phyloP scores from a whole-genome alignment of 257 asterid species.

The Solanum chilense region DNA sequence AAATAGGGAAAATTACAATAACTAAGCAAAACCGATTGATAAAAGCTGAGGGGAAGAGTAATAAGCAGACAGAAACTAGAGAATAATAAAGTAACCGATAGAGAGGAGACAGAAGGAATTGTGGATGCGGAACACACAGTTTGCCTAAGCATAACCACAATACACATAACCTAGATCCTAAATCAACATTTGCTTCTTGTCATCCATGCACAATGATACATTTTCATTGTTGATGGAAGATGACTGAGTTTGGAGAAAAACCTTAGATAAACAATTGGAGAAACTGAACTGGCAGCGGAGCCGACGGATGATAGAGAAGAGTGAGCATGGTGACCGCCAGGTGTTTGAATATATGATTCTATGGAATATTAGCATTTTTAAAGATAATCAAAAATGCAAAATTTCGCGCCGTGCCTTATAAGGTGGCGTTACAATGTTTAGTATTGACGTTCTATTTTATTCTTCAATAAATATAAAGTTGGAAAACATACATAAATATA shows the following conservation, averaged over 20 bases:
- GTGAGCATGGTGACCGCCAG: slow-evolving; percentile 4
- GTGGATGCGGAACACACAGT: neutral
- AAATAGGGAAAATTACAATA: neutral
- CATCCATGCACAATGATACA: neutral
- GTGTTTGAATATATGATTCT: neutral
- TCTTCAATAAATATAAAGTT: too few species aligned
- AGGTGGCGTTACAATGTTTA: neutral
- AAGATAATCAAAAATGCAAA: neutral
- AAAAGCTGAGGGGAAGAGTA: neutral
- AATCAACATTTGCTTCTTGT: neutral
- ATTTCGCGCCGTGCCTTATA: neutral
- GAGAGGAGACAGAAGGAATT: neutral
- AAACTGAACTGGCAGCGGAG: neutral
- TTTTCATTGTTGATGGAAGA: neutral
- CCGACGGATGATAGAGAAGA: neutral
- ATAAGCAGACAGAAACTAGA: neutral
- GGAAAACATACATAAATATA: too few species aligned
- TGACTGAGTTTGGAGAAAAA: neutral
- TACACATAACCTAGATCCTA: neutral
- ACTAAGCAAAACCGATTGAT: neutral
- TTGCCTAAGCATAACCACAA: neutral
- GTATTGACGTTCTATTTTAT: neutral
- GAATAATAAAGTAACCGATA: neutral
- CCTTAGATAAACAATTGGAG: slow-evolving; percentile 9
- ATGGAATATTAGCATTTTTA: neutral